A percentile compares a stretch with the other conserved stretches of the same genome.
These are phyloP conservation scores for Debaryomyces prosopidis DNA, from an alignment of 805 yeast species.

Conservation along the genomic window DNA sequence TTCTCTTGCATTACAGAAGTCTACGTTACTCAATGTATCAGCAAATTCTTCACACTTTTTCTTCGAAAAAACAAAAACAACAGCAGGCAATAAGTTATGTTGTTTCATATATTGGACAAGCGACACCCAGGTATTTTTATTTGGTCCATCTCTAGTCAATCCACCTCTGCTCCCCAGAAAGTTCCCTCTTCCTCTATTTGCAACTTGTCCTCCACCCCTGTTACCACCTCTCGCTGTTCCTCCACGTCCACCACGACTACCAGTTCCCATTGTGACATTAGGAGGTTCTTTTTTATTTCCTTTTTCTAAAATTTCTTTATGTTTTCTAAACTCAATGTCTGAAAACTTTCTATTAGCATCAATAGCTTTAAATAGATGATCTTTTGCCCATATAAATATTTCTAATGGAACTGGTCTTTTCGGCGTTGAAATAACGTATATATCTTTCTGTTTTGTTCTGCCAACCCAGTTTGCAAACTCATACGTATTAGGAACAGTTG, in stretches of 20 bases:
- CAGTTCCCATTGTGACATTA: slow-evolving; percentile 36
- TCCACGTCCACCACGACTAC: slow-evolving; percentile 43
- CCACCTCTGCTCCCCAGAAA: slow-evolving; percentile 29
- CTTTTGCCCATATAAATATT: slow-evolving; percentile 81
- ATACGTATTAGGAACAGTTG: slow-evolving; percentile 97
- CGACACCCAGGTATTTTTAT: slow-evolving; percentile 74
- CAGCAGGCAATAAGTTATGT: slow-evolving; percentile 82
- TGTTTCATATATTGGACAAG: slow-evolving; percentile 69
- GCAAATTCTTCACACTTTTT: slow-evolving; percentile 94
- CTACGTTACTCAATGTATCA: slow-evolving; percentile 66
- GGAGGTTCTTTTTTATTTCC: slow-evolving; percentile 35
- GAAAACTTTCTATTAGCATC: slow-evolving; percentile 71
- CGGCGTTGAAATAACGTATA: slow-evolving; percentile 93
- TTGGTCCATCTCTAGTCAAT: slow-evolving; percentile 61
- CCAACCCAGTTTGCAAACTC: slow-evolving; percentile 99
- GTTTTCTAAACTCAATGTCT: slow-evolving; percentile 62
- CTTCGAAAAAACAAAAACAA: slow-evolving; percentile 89
- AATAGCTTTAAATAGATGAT: slow-evolving; percentile 68
- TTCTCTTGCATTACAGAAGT: slow-evolving; percentile 82
- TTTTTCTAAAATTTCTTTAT: slow-evolving; percentile 52
- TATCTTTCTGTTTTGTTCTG: slow-evolving; percentile 92
- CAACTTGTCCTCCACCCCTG: slow-evolving; percentile 20
- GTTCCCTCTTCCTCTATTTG: slow-evolving; percentile 18
- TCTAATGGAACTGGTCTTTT: slow-evolving; percentile 96
- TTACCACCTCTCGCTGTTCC: slow-evolving; percentile 49